These are phyloP conservation scores for Lepiota brunneoincarnata DNA, from an alignment of 768 basidiomycete species.

Conservation along the genomic window DNA sequence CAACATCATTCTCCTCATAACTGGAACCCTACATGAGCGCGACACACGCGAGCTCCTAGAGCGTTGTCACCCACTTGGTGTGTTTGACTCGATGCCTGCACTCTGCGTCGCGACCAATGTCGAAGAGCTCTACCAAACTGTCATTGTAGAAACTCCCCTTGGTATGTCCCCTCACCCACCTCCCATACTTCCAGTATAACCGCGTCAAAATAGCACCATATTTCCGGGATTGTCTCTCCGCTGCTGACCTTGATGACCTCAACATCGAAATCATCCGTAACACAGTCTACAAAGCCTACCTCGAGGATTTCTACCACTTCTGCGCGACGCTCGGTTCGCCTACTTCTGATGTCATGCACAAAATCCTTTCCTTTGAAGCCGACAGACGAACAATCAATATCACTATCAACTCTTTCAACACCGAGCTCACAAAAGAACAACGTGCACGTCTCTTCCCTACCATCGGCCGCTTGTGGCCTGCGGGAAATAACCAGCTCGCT, in stretches of 20 bases:
- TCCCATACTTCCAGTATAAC: not conserved
- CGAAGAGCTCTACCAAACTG: constrained; percentile 95
- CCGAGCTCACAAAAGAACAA: constrained; percentile 92
- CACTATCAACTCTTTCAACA: constrained; percentile 98
- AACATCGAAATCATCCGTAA: constrained; percentile 99
- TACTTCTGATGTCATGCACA: constrained; percentile 89
- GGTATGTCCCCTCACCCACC: constrained; percentile 50
- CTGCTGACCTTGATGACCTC: constrained; percentile 94
- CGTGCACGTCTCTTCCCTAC: constrained; percentile 92
- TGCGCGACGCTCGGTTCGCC: constrained; percentile 77
- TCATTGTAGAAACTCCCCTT: constrained; percentile 95
- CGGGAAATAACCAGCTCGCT: constrained; percentile 92
- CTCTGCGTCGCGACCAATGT: constrained; percentile 99
- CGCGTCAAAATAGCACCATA: constrained; percentile 65
- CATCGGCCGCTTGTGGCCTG: constrained; percentile 91
- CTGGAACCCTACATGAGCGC: constrained; percentile 94
- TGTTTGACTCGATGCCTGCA: constrained; percentile 98
- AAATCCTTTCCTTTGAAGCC: constrained; percentile 92
- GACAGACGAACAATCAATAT: constrained; percentile 97
- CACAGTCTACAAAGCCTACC: constrained; percentile 97
- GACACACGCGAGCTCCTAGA: constrained; percentile 96
- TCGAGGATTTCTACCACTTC: constrained; percentile 94
- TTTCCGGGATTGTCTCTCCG: constrained; percentile 94
- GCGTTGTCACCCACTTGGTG: constrained; percentile 94
- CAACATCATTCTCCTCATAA: constrained; percentile 96